Conservation (phyloP, 2,329 filamentous ascomycete genomes). For the Cordyceps tenuipes region DNA sequence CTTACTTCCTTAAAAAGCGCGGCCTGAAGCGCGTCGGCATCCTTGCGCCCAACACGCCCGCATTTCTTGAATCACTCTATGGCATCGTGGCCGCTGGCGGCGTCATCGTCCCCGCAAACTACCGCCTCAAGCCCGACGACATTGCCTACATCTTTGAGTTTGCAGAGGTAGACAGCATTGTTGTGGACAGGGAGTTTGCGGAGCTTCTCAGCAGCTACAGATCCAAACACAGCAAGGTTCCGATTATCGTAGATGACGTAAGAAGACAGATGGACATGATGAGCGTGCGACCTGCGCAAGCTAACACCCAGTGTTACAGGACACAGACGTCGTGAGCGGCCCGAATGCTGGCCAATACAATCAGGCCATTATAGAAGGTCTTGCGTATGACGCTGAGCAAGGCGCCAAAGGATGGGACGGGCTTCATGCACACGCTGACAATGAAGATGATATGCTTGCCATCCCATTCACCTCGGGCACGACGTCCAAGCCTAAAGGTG, state of each 20-base stretch:
- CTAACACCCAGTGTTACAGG: slow-evolving; percentile 34
- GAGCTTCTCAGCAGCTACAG: slow-evolving; percentile 60
- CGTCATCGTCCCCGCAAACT: slow-evolving; percentile 61
- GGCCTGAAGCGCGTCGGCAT: slow-evolving; percentile 72
- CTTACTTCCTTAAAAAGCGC: slow-evolving; percentile 75
- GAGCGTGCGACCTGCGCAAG: not conserved
- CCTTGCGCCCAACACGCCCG: slow-evolving; percentile 84
- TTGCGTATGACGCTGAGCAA: slow-evolving; percentile 59
- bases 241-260: slow-evolving; percentile 64
- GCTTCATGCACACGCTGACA: slow-evolving; percentile 57
- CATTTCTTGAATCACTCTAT: slow-evolving; percentile 85
- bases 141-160: slow-evolving; percentile 86
- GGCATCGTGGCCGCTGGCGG: slow-evolving; percentile 76
- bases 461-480: slow-evolving; percentile 93
- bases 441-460: slow-evolving; percentile 76
- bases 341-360: slow-evolving; percentile 74
- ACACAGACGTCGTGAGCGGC: slow-evolving; percentile 70
- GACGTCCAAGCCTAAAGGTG: slow-evolving; percentile 84
- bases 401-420: slow-evolving; percentile 68
- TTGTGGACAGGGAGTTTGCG: slow-evolving; percentile 77
- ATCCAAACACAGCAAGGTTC: slow-evolving; percentile 51
- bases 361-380: slow-evolving; percentile 70
- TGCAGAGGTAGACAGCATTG: slow-evolving; percentile 76
- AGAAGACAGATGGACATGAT: slow-evolving; percentile 12
- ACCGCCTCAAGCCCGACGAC: slow-evolving; percentile 69